These are phyloP conservation scores for Kwoniella shivajii DNA, from an alignment of 1,284 basidiomycete genomes.

Conservation along the genomic window DNA sequence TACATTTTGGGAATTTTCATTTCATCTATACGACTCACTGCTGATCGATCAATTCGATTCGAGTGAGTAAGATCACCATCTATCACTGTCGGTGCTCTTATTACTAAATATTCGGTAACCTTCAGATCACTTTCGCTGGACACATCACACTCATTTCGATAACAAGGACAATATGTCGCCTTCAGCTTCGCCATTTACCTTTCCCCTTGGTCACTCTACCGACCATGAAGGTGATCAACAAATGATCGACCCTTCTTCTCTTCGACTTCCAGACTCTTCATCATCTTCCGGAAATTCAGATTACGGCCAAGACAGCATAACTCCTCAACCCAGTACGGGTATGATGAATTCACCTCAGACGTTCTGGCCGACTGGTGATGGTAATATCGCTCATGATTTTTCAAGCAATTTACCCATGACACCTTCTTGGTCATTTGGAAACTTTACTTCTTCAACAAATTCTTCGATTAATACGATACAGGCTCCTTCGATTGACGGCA, in stretches of 20 bases:
- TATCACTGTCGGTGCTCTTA: no score
- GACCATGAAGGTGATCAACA: conserved; percentile 1
- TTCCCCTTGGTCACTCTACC: not conserved
- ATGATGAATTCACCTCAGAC: not conserved
- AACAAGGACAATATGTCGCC: not conserved
- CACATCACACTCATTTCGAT: not conserved
- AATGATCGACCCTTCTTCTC: conserved; percentile 5
- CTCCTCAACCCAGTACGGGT: conserved; percentile 1
- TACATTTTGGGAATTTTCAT: no score
- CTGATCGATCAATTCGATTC: no score
- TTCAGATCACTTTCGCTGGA: not conserved
- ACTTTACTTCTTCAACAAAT: not conserved
- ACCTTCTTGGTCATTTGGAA: conserved; percentile 3
- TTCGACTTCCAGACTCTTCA: not conserved
- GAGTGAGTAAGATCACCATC: no score
- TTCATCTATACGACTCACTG: no score
- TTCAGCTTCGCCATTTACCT: not conserved
- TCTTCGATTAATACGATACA: no score
- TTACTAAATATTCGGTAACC: no score
- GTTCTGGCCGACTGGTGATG: conserved; percentile 4
- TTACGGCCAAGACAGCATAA: not conserved
- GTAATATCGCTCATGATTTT: not conserved
- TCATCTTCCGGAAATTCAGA: not conserved
- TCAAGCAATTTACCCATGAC: not conserved
- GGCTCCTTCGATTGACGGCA: no score